These are phyloP conservation scores for Gaertneriomyces sp. DNA, from an alignment of 192 early-diverging fungal genomes.

Conservation along the genomic window DNA sequence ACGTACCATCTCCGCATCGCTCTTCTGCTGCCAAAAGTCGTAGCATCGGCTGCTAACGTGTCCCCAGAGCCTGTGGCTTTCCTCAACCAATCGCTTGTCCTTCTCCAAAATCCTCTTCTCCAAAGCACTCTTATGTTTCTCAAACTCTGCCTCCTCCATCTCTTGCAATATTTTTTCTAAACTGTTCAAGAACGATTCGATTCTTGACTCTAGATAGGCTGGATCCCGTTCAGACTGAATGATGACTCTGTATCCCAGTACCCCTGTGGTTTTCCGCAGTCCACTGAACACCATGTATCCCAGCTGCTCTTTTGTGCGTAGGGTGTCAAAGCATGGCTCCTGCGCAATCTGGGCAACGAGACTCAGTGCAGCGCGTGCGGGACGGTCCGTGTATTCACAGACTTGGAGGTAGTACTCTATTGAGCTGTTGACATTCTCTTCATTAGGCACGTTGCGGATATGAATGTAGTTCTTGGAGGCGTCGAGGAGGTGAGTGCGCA, in stretches of 20 bases:
- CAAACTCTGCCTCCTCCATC: constrained; percentile 42
- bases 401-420: constrained; percentile 82
- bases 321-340: constrained; percentile 89
- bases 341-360: constrained; percentile 78
- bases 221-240: constrained; percentile 86
- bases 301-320: constrained; percentile 79
- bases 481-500: constrained; percentile 57
- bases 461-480: constrained; percentile 35
- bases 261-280: constrained; percentile 69
- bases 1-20: constrained; percentile 59
- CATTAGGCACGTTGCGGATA: constrained; percentile 62
- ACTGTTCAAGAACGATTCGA: constrained; percentile 70
- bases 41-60: constrained; percentile 68
- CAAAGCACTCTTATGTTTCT: constrained; percentile 63
- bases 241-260: constrained; percentile 73
- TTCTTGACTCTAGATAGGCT: constrained; percentile 71
- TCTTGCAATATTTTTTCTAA: constrained; percentile 61
- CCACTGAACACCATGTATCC: constrained; percentile 76
- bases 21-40: constrained; percentile 73
- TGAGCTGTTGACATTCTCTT: constrained; percentile 82
- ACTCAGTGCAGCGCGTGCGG: constrained; percentile 62
- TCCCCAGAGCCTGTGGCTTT: constrained; percentile 62
- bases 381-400: constrained; percentile 63
- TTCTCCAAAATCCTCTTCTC: constrained; percentile 64
- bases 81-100: constrained; percentile 72